Percentiles rank a stretch among this genome's conserved stretches.
Conservation (phyloP, 192 early-diverging fungal species). For the Pilobolus umbonatus region DNA sequence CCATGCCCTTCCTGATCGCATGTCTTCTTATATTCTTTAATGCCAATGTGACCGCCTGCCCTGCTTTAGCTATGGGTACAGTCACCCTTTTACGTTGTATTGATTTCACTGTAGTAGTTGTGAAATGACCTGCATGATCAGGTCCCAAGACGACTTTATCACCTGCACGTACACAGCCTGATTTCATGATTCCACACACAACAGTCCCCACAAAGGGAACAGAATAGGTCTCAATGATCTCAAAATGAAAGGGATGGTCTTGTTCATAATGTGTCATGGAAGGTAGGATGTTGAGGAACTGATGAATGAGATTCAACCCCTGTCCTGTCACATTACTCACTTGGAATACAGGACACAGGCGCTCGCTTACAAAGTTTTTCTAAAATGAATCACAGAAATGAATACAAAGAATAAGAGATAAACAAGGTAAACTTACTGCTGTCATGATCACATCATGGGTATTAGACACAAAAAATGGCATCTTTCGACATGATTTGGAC, state of each 20-base stretch:
- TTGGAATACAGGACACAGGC: conserved; percentile 94
- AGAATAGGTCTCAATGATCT: conserved; percentile 86
- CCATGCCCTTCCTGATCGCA: conserved; percentile 82
- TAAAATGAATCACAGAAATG: conserved; percentile 7
- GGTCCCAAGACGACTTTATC: conserved; percentile 84
- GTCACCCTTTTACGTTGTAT: conserved; percentile 87
- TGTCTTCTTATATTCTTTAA: conserved; percentile 79
- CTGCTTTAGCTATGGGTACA: conserved; percentile 69
- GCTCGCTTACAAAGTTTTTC: conserved; percentile 75
- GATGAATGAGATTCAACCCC: conserved; percentile 56
- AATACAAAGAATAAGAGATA: no score
- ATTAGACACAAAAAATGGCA: conserved; percentile 81
- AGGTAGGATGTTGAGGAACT: conserved; percentile 83
- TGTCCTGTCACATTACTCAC: conserved; percentile 88
- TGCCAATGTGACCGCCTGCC: conserved; percentile 82
- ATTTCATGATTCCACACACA: conserved; percentile 72
- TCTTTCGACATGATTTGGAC: conserved; percentile 85
- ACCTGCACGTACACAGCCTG: conserved; percentile 68
- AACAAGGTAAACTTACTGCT: conserved; percentile 56
- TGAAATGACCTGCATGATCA: conserved; percentile 77
- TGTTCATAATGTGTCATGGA: conserved; percentile 56
- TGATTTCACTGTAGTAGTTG: conserved; percentile 69
- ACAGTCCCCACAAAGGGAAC: conserved; percentile 93
- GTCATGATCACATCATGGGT: conserved; percentile 73
- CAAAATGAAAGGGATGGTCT: conserved; percentile 61